Percentiles rank a stretch among this genome's conserved stretches.
These are phyloP conservation scores for Olyra latifolia DNA, from an alignment of 176 grass and related monocot species.

Conservation along the genomic window DNA sequence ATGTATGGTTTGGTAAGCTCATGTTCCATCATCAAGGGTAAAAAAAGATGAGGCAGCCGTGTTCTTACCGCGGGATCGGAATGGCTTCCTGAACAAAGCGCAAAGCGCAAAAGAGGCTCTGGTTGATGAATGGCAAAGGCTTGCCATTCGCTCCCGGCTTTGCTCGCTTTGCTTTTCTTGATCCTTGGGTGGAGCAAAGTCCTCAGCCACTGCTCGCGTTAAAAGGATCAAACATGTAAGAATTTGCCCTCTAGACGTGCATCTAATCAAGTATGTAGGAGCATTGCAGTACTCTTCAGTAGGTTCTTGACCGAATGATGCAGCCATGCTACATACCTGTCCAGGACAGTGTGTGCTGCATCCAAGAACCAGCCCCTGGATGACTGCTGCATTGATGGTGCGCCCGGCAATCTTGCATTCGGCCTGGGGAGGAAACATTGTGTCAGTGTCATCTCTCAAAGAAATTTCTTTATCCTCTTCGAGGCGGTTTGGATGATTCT, in stretches of 20 bases:
- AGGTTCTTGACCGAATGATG: slow-evolving; percentile 45
- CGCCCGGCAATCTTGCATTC: slow-evolving; percentile 69
- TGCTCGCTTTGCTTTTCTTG: slow-evolving; percentile 68
- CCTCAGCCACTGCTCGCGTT: slow-evolving; percentile 67
- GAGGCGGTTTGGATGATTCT: slow-evolving; percentile 2
- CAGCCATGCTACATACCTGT: slow-evolving; percentile 42
- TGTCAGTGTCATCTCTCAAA: slow-evolving; percentile 9
- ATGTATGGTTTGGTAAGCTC: slow-evolving; percentile 6
- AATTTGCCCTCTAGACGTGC: neutral
- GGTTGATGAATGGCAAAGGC: slow-evolving; percentile 65
- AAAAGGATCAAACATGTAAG: slow-evolving; percentile 18
- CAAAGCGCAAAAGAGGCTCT: slow-evolving; percentile 83
- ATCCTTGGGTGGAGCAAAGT: slow-evolving; percentile 72
- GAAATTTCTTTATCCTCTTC: neutral
- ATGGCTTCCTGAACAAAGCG: slow-evolving; percentile 93
- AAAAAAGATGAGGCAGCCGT: neutral
- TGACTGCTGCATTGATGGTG: slow-evolving; percentile 72
- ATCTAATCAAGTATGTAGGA: slow-evolving; percentile 25
- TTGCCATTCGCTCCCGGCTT: slow-evolving; percentile 60
- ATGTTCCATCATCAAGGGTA: neutral
- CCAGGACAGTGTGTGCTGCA: slow-evolving; percentile 72
- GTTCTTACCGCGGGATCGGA: slow-evolving; percentile 88
- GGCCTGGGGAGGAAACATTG: slow-evolving; percentile 43
- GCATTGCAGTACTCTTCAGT: neutral
- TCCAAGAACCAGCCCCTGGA: slow-evolving; percentile 79